Evolutionary conservation across 208 protist species (phyloP).

Genomic region (Porcisia deanei): DNA sequence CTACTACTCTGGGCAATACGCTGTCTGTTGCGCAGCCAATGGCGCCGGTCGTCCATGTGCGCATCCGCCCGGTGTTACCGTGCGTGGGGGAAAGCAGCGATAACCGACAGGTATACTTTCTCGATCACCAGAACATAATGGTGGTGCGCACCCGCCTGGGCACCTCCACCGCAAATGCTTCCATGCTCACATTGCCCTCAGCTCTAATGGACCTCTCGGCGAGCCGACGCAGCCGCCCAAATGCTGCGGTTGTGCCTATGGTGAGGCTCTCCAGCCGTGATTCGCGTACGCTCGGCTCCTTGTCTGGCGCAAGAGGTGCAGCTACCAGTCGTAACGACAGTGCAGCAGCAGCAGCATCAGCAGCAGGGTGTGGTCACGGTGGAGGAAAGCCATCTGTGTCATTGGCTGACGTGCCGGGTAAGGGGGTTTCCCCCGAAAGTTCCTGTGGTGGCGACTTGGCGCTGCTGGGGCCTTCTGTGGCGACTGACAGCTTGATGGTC

Average conservation of each 20-base stretch:
- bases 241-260: not conserved
- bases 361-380: not conserved
- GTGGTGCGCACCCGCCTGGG: slow-evolving; percentile 25
- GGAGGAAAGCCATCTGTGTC: not conserved
- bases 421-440: not conserved
- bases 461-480: not conserved
- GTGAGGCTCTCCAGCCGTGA: not conserved
- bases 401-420: not conserved
- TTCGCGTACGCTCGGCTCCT: not conserved
- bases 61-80: slow-evolving; percentile 67
- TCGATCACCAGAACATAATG: slow-evolving; percentile 84
- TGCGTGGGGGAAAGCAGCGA: slow-evolving; percentile 66
- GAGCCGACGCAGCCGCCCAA: not conserved
- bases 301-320: not conserved
- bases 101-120: slow-evolving; percentile 63
- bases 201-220: not conserved
- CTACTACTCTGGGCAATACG: slow-evolving; percentile 22
- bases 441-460: slow-evolving; percentile 11
- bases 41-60: slow-evolving; percentile 79
- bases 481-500: not conserved
- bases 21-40: slow-evolving; percentile 27
- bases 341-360: not conserved
- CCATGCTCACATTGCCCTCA: not conserved
- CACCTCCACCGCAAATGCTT: not conserved
- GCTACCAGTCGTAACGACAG: not conserved